Base-by-base conservation (phyloP, 1,139 yeast genomes). In the Geotrichum europaeum region DNA sequence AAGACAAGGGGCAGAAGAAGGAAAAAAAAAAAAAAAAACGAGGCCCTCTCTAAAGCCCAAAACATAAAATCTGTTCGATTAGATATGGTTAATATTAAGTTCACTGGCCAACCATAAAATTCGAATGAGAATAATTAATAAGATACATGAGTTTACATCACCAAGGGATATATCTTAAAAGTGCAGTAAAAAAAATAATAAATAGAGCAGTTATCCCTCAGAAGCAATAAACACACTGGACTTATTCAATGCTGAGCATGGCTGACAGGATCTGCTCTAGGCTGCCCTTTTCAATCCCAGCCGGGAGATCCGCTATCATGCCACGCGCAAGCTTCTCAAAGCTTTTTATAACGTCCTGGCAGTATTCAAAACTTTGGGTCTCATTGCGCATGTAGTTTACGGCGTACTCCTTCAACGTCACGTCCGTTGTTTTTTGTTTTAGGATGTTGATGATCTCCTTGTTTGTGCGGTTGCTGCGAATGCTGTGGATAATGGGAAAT, bases 401-500 rank as follows among this genome's bases (percentile, higher is more conserved):
- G 0, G 86, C 85, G 57, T 77, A 75, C 50, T 70, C 70, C 70
- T 85, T 85, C 54, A 81, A 67, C 9, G 76, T 75, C 5, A 60
- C 63, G 73, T 81, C 70, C 65, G 72, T 66, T 56, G 77, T 67
- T 69, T 72, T 75, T 63, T 73, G 75, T 55, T 71, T 75, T 55
- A 81, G 72, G 32, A 81, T 80, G 64, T 73, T 73, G 53, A 75
- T 65, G 18, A 79, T 71, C 62, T 78, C 79, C 47, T 75, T 74
- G 59, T 77, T 76, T 15, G 68, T 63, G 6, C 72, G 67, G 55
- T 74, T 75, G 22, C 68, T 66, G 18, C 77, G 69, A 5, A 86
- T 73, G 20, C 85, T 82, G 72, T 89, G 95, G 45, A 90, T 81
- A 7, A 91, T 84, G 0, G 97, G 97, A 64, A 89, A 86, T 0